These are phyloP conservation scores for Symbiodinium pilosum DNA, from an alignment of 73 alveolate genomes.

Conservation along the genomic window DNA sequence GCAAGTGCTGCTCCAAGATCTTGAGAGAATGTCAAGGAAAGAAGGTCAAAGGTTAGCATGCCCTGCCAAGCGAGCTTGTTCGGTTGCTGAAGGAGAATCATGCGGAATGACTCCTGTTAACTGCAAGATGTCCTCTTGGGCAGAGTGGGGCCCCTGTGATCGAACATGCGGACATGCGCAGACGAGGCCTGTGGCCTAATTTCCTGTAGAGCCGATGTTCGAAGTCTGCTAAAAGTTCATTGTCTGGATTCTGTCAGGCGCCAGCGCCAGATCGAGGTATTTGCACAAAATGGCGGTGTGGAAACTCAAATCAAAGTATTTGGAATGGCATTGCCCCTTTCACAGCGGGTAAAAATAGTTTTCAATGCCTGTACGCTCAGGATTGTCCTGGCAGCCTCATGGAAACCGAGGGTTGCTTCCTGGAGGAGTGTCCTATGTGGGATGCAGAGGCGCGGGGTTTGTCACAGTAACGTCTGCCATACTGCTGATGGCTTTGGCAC, in stretches of 20 bases:
- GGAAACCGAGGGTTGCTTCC: conserved; percentile 67
- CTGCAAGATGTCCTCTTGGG: conserved; percentile 59
- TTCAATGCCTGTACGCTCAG: neutral
- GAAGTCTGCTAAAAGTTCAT: neutral
- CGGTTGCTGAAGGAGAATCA: conserved; percentile 25
- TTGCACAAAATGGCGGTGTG: conserved; percentile 50
- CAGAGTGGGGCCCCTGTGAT: conserved; percentile 68
- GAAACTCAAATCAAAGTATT: neutral
- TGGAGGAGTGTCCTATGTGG: conserved; percentile 62
- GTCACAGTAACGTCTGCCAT: too few species aligned
- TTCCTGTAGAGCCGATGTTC: too few species aligned
- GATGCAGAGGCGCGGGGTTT: conserved; percentile 68
- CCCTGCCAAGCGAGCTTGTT: too few species aligned
- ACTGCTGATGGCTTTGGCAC: too few species aligned
- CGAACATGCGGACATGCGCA: conserved; percentile 91
- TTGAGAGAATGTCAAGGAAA: too few species aligned
- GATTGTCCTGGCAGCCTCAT: conserved; percentile 39
- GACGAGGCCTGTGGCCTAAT: conserved; percentile 21
- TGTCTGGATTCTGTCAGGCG: conserved; percentile 9
- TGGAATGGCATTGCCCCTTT: neutral
- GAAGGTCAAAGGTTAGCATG: too few species aligned
- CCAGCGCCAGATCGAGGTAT: conserved; percentile 67
- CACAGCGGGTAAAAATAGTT: neutral
- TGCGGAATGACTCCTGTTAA: conserved; percentile 52
- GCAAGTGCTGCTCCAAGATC: too few species aligned